Percentiles rank a stretch among this genome's conserved stretches.
Evolutionary conservation across 495 filamentous ascomycete species (phyloP).

Genomic region (Xylaria scruposa): DNA sequence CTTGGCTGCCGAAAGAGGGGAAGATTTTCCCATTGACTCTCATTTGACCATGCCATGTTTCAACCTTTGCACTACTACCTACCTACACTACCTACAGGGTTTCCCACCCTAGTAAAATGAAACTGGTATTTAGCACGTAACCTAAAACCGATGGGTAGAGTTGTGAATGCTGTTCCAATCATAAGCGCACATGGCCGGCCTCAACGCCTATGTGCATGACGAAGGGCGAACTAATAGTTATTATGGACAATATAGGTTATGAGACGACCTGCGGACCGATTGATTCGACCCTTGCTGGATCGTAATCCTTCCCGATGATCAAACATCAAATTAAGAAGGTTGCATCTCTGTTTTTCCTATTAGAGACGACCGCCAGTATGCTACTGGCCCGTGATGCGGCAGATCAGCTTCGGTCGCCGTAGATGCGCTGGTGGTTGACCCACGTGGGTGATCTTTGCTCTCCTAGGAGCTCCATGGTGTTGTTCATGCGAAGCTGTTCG

Average conservation of each 20-base stretch:
- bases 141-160: background rate
- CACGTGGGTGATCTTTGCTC: constrained; percentile 18
- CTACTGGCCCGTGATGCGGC: constrained; percentile 30
- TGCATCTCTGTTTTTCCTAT: constrained; percentile 23
- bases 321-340: constrained; percentile 35
- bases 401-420: constrained; percentile 17
- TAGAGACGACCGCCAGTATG: constrained; percentile 32
- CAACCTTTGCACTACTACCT: background rate
- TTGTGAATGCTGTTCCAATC: background rate
- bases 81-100: background rate
- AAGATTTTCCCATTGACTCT: background rate
- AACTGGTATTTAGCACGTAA: constrained; percentile 1
- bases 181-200: background rate
- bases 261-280: constrained; percentile 8
- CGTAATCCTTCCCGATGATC: constrained; percentile 11
- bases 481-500: constrained; percentile 5
- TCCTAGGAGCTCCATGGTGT: background rate
- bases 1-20: constrained; percentile 19
- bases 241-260: background rate
- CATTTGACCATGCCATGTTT: constrained; percentile 6
- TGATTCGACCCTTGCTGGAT: background rate
- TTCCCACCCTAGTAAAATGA: background rate
- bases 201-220: background rate
- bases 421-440: constrained; percentile 20
- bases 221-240: no score